Evolutionary conservation across 768 basidiomycete genomes (phyloP).

Genomic region (Leccinum arenicola): DNA sequence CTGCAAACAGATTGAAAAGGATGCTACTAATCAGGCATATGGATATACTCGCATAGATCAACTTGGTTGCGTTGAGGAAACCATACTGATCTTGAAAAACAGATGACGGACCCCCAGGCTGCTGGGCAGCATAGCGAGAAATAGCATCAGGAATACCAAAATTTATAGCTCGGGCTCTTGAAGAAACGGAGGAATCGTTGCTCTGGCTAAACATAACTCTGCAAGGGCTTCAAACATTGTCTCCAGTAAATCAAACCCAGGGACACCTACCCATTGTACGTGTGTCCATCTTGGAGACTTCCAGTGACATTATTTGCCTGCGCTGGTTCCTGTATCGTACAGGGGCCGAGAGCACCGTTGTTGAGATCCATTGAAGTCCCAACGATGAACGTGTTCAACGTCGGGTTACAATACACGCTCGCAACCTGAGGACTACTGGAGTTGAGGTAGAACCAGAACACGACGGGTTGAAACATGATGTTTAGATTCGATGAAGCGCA

Average conservation of each 20-base stretch:
- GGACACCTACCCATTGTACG: conserved; percentile 56
- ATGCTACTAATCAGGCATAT: background rate
- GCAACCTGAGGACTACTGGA: conserved; percentile 38
- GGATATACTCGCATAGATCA: conserved; percentile 31
- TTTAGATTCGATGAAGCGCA: conserved; percentile 29
- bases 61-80: conserved; percentile 50
- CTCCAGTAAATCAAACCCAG: background rate
- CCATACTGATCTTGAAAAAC: conserved; percentile 49
- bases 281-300: conserved; percentile 39
- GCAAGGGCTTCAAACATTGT: background rate
- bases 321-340: conserved; percentile 31
- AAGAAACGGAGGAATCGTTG: conserved; percentile 45
- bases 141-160: conserved; percentile 62
- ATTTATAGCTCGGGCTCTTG: conserved; percentile 47
- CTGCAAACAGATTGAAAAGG: conserved; percentile 29
- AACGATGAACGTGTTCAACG: conserved; percentile 44
- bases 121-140: conserved; percentile 47
- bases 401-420: conserved; percentile 58
- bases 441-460: conserved; percentile 64
- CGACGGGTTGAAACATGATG: conserved; percentile 49
- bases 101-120: conserved; percentile 38
- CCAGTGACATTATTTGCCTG: conserved; percentile 50
- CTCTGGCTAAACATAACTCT: conserved; percentile 43
- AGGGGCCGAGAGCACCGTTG: conserved; percentile 39
- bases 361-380: conserved; percentile 42